phyloP scores from a whole-genome alignment of 108 stramenopile genomes.

The Cylindrotheca fusiformis region DNA sequence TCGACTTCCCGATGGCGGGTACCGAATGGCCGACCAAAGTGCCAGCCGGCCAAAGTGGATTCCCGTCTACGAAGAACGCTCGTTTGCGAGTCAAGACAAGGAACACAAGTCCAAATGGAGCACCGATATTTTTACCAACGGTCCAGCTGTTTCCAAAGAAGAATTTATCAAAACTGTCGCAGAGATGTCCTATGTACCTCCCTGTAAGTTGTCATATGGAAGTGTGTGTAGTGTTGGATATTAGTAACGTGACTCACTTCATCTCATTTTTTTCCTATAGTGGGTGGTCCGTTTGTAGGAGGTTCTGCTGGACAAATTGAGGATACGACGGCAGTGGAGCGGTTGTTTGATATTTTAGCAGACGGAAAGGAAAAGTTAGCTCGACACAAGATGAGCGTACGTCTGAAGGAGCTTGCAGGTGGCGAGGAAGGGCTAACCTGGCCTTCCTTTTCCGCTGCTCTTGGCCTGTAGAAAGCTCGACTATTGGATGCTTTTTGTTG shows the following conservation, averaged over 20 bases:
- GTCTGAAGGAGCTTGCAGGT: slow-evolving; percentile 57
- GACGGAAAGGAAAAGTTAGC: slow-evolving; percentile 70
- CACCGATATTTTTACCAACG: slow-evolving; percentile 56
- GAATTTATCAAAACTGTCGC: slow-evolving; percentile 53
- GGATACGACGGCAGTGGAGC: slow-evolving; percentile 41
- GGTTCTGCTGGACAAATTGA: slow-evolving; percentile 57
- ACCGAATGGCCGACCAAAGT: slow-evolving; percentile 81
- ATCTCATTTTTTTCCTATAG: not conserved
- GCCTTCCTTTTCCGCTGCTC: slow-evolving; percentile 54
- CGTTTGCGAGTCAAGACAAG: slow-evolving; percentile 53
- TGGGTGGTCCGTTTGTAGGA: slow-evolving; percentile 74
- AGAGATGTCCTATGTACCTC: slow-evolving; percentile 58
- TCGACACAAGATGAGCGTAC: slow-evolving; percentile 56
- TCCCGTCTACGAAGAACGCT: slow-evolving; percentile 63
- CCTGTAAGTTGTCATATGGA: slow-evolving; percentile 11
- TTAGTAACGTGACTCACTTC: not conserved
- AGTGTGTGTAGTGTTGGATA: too few relatives aligned
- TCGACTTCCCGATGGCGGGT: slow-evolving; percentile 79
- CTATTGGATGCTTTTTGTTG: too few relatives aligned
- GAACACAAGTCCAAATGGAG: slow-evolving; percentile 80
- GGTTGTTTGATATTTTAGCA: slow-evolving; percentile 64
- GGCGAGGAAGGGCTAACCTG: slow-evolving; percentile 78
- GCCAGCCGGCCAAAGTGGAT: slow-evolving; percentile 84
- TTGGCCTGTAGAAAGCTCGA: too few relatives aligned
- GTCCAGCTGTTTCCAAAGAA: slow-evolving; percentile 59